Percentiles rank a stretch among this genome's conserved stretches.
Evolutionary conservation across 441 rosid genomes (phyloP).

Genomic region (Flueggea neowawraea): DNA sequence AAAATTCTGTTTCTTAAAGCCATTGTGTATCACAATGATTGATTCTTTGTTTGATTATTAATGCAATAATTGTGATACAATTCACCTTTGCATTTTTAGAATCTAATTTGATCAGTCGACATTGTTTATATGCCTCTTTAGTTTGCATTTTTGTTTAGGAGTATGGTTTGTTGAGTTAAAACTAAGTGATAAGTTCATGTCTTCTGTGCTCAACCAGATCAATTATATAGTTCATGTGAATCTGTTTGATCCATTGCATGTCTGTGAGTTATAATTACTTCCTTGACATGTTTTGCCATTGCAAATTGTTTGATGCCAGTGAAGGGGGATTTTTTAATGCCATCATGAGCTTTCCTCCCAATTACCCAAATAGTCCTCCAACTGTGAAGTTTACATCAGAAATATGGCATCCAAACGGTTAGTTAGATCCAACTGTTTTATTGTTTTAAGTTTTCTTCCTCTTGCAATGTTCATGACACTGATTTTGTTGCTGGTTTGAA

Average conservation of each 20-base stretch:
- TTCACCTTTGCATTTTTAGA: too few species aligned
- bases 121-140: too few species aligned
- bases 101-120: too few species aligned
- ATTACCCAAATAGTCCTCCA: conserved; percentile 88
- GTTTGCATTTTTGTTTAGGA: too few species aligned
- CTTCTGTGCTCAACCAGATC: too few species aligned
- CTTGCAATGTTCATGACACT: background rate
- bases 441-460: background rate
- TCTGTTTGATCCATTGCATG: background rate
- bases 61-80: too few species aligned
- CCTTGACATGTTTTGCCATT: conserved; percentile 1
- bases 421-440: conserved; percentile 8
- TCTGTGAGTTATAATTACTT: background rate
- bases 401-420: conserved; percentile 98
- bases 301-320: conserved; percentile 36
- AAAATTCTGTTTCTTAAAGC: background rate
- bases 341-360: conserved; percentile 75
- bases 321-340: conserved; percentile 97
- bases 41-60: too few species aligned
- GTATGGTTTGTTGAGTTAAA: too few species aligned
- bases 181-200: too few species aligned
- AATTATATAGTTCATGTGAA: background rate
- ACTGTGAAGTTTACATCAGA: conserved; percentile 85
- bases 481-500: conserved; percentile 4
- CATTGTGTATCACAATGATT: too few species aligned